Percentiles rank a stretch among this genome's conserved stretches.
Evolutionary conservation across 2,329 filamentous ascomycete species (phyloP).

Genomic region (Onygenales sp.): DNA sequence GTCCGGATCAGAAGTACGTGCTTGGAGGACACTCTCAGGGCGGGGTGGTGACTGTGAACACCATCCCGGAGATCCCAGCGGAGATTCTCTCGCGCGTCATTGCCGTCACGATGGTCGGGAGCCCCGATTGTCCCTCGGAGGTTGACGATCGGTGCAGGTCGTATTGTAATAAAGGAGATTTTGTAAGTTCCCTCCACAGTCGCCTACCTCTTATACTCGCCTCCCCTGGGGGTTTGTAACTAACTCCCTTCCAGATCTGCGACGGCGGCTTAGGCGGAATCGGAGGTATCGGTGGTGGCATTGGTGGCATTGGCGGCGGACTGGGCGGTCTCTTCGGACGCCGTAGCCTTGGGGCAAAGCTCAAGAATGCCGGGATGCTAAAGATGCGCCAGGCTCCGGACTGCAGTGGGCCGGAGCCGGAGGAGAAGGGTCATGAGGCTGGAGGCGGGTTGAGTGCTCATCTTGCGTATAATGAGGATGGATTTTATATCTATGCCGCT

Average conservation of each 20-base stretch:
- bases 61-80: neutral
- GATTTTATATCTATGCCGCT: neutral
- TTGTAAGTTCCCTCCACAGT: neutral
- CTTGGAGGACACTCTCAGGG: neutral
- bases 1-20: neutral
- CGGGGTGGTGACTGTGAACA: neutral
- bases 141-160: neutral
- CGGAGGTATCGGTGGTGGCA: neutral
- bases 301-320: neutral
- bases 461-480: neutral
- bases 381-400: neutral
- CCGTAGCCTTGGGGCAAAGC: no score
- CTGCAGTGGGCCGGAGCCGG: neutral
- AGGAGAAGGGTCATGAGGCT: neutral
- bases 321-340: no score
- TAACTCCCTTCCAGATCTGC: neutral
- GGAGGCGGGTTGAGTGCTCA: neutral
- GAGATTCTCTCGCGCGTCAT: neutral
- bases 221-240: neutral
- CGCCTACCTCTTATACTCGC: neutral
- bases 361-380: neutral
- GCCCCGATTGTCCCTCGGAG: neutral
- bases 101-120: neutral
- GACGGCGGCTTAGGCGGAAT: neutral
- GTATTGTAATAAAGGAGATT: neutral